These are phyloP conservation scores for Tephrocybe sp. DNA, from an alignment of 768 basidiomycete genomes.

Conservation along the genomic window DNA sequence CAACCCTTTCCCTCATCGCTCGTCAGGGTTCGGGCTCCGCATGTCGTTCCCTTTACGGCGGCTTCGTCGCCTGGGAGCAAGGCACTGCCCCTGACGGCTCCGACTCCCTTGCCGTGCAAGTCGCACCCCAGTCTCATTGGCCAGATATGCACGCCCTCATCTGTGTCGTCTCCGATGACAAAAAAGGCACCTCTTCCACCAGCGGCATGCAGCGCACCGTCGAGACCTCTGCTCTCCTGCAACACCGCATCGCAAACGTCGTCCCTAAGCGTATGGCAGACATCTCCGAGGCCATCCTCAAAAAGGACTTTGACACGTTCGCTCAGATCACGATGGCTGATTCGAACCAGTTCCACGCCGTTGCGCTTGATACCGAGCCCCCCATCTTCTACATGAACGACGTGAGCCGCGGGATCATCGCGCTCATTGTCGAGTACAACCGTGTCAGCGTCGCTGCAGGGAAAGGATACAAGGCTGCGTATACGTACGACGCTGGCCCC, in stretches of 20 bases:
- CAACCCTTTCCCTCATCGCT: conserved; percentile 87
- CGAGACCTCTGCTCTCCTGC: conserved; percentile 83
- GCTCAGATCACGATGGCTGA: conserved; percentile 94
- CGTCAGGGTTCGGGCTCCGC: conserved; percentile 98
- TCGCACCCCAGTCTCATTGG: conserved; percentile 88
- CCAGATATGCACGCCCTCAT: conserved; percentile 95
- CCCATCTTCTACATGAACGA: conserved; percentile 99
- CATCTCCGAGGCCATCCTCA: conserved; percentile 78
- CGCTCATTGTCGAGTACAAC: conserved; percentile 90
- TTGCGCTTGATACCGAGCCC: conserved; percentile 93
- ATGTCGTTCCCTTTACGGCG: conserved; percentile 95
- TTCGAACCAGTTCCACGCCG: conserved; percentile 98
- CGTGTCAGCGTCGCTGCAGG: conserved; percentile 59
- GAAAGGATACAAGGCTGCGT: conserved; percentile 77
- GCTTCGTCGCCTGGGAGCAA: conserved; percentile 94
- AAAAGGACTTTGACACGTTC: conserved; percentile 83
- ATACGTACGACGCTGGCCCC: conserved; percentile 99
- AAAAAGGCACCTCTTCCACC: conserved; percentile 94
- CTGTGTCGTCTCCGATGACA: conserved; percentile 93
- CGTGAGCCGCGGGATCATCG: conserved; percentile 89
- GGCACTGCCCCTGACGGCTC: conserved; percentile 64
- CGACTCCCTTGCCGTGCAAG: conserved; percentile 86
- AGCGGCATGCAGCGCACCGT: conserved; percentile 98
- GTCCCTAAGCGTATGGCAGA: conserved; percentile 85
- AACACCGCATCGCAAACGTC: conserved; percentile 82